A percentile compares a stretch with the other conserved stretches of the same genome.
Conservation (phyloP, 2,329 filamentous ascomycete species). For the Colletotrichum filicis region DNA sequence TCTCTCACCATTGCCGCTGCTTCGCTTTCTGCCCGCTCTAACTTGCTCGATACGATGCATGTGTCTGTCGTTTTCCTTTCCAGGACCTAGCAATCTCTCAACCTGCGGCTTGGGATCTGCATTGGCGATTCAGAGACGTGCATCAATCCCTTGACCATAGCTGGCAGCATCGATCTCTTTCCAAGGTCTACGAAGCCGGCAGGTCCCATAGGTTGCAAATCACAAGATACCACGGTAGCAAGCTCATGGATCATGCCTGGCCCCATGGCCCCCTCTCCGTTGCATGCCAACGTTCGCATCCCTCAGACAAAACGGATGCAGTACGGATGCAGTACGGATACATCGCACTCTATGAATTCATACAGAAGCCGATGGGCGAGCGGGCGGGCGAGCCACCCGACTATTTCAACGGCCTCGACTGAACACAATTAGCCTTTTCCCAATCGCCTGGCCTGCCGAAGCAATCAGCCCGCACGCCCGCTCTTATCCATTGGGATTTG, state of each 20-base stretch:
- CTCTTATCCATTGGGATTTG: not conserved
- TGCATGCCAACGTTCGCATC: not conserved
- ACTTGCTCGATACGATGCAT: not conserved
- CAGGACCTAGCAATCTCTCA: not conserved
- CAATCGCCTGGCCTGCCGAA: conserved; percentile 7
- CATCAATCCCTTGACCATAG: not conserved
- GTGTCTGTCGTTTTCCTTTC: not conserved
- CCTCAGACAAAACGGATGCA: not conserved
- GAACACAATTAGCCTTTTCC: not conserved
- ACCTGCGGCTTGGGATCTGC: not conserved
- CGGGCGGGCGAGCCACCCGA: not conserved
- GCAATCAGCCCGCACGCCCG: not conserved
- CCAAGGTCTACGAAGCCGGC: not conserved
- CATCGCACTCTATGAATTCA: no score
- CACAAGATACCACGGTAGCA: not conserved
- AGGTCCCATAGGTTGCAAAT: not conserved
- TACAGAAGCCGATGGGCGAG: not conserved
- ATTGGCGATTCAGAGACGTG: conserved; percentile 4
- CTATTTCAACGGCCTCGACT: not conserved
- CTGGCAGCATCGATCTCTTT: not conserved
- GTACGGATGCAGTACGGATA: no score
- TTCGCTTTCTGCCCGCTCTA: not conserved
- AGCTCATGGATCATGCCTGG: not conserved
- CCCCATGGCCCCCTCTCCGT: not conserved
- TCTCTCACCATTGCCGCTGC: no score